phyloP scores from a whole-genome alignment of 495 filamentous ascomycete species.

The Neurospora terricola region DNA sequence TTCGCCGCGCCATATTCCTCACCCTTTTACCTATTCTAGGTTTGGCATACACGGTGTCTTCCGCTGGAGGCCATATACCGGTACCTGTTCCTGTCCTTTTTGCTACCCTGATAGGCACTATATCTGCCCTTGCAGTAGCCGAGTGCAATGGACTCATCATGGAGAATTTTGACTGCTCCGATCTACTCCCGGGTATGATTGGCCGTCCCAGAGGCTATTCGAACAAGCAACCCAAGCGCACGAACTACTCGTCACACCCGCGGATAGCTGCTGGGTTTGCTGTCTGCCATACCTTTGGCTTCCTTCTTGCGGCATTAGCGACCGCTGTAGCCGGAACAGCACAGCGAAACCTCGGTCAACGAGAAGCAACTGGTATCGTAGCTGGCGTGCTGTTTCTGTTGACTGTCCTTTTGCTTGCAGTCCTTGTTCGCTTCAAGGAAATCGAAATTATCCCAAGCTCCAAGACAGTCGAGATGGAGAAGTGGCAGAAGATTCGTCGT shows the following conservation, averaged over 20 bases:
- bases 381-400: slow-evolving; percentile 52
- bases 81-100: slow-evolving; percentile 55
- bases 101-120: slow-evolving; percentile 55
- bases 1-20: slow-evolving; percentile 56
- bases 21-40: slow-evolving; percentile 54
- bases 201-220: slow-evolving; percentile 40
- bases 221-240: slow-evolving; percentile 42
- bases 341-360: slow-evolving; percentile 54
- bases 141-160: slow-evolving; percentile 70
- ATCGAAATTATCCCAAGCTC: slow-evolving; percentile 56
- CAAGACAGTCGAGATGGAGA: slow-evolving; percentile 41
- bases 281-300: slow-evolving; percentile 54
- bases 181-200: slow-evolving; percentile 54
- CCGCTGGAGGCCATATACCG: slow-evolving; percentile 45
- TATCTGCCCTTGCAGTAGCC: slow-evolving; percentile 61
- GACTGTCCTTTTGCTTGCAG: slow-evolving; percentile 49
- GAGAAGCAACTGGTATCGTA: slow-evolving; percentile 51
- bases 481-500: slow-evolving; percentile 33
- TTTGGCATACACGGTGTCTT: slow-evolving; percentile 53
- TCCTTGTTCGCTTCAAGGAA: slow-evolving; percentile 50
- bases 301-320: slow-evolving; percentile 52
- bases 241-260: slow-evolving; percentile 59
- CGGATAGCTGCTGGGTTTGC: slow-evolving; percentile 63
- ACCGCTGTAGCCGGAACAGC: slow-evolving; percentile 51
- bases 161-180: slow-evolving; percentile 71